A percentile compares a stretch with the other conserved stretches of the same genome.
Conservation (phyloP, 1,284 basidiomycete genomes). For the Ganoderma meredithae region DNA sequence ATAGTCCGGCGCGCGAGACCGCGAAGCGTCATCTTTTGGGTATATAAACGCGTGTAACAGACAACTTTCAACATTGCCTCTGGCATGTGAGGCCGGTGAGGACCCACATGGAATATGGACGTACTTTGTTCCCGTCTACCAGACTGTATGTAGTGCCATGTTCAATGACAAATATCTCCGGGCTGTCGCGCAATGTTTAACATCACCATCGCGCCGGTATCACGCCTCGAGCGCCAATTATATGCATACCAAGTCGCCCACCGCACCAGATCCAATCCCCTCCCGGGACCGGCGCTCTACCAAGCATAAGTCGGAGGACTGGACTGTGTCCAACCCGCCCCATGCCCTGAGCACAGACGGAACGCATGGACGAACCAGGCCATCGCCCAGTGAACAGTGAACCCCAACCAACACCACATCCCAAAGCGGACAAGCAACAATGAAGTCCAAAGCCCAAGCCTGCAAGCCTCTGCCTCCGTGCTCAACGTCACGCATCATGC, state of each 20-base stretch:
- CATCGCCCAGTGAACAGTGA: background rate
- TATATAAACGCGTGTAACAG: too few species aligned
- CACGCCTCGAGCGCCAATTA: slow-evolving; percentile 1
- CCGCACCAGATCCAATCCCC: background rate
- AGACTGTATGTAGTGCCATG: too few species aligned
- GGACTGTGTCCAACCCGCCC: background rate
- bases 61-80: too few species aligned
- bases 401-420: background rate
- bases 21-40: too few species aligned
- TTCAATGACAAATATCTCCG: too few species aligned
- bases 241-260: slow-evolving; percentile 3
- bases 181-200: too few species aligned
- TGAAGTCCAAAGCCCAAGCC: too few species aligned
- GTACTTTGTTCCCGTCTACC: too few species aligned
- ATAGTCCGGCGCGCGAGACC: too few species aligned
- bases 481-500: background rate
- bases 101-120: too few species aligned
- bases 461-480: background rate
- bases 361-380: background rate
- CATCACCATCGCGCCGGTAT: background rate
- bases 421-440: background rate
- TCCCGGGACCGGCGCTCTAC: background rate
- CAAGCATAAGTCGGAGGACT: background rate
- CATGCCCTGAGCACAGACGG: background rate
- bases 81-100: too few species aligned